These are phyloP conservation scores for Mrakia gelida DNA, from an alignment of 768 basidiomycete species.

Conservation along the genomic window DNA sequence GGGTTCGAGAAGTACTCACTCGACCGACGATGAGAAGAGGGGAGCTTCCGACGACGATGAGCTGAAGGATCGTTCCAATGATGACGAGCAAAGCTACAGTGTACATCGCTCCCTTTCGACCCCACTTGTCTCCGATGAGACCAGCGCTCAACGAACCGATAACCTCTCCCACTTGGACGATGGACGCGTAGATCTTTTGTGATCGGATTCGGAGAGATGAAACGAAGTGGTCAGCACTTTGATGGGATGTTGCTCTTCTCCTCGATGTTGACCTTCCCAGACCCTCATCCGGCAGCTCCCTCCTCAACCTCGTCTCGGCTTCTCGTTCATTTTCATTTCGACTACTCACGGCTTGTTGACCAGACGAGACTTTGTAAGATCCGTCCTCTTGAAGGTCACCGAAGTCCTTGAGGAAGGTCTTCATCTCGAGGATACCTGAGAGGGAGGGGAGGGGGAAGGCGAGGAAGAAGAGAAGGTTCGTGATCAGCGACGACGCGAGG, in stretches of 20 bases:
- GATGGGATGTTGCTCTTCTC: too few species aligned
- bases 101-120: slow-evolving; percentile 42
- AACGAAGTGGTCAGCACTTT: too few species aligned
- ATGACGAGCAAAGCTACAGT: slow-evolving; percentile 39
- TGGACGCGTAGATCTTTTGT: slow-evolving; percentile 41
- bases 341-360: slow-evolving; percentile 13
- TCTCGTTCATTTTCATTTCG: too few species aligned
- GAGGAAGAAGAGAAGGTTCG: background rate
- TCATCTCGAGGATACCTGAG: slow-evolving; percentile 33
- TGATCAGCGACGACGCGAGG: background rate
- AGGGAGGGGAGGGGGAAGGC: background rate
- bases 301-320: too few species aligned
- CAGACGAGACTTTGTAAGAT: slow-evolving; percentile 34
- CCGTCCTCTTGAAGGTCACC: slow-evolving; percentile 5
- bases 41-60: slow-evolving; percentile 20
- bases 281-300: too few species aligned
- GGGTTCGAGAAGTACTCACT: too few species aligned
- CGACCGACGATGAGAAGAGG: slow-evolving; percentile 42
- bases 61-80: slow-evolving; percentile 34
- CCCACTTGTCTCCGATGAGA: slow-evolving; percentile 41
- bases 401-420: slow-evolving; percentile 30
- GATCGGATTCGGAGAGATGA: too few species aligned
- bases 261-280: too few species aligned
- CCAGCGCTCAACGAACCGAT: slow-evolving; percentile 43
- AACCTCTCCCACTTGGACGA: slow-evolving; percentile 45